phyloP scores from a whole-genome alignment of 768 basidiomycete genomes.

The Candolleomyces eurysporus region DNA sequence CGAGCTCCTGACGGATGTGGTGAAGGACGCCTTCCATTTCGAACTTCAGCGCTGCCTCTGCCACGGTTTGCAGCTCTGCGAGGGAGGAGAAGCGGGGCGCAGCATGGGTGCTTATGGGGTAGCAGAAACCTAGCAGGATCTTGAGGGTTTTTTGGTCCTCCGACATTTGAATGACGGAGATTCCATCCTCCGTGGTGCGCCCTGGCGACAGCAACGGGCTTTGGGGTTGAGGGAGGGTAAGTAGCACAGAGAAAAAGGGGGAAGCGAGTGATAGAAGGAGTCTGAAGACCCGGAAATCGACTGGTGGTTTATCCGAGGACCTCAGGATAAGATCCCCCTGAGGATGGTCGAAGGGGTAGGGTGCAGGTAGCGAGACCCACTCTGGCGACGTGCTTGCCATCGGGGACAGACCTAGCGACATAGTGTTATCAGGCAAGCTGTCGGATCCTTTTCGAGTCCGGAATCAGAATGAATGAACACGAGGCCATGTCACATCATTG shows the following conservation, averaged over 20 bases:
- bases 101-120: slow-evolving; percentile 41
- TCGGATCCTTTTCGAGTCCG: too few species aligned
- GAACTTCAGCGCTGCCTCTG: slow-evolving; percentile 48
- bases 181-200: slow-evolving; percentile 21
- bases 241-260: slow-evolving; percentile 55
- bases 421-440: too few species aligned
- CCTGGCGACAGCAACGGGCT: slow-evolving; percentile 18
- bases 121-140: slow-evolving; percentile 45
- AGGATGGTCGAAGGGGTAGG: slow-evolving; percentile 44
- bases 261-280: slow-evolving; percentile 55
- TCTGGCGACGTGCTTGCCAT: too few species aligned
- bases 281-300: slow-evolving; percentile 54
- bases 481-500: too few species aligned
- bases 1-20: slow-evolving; percentile 27
- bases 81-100: slow-evolving; percentile 32
- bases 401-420: too few species aligned
- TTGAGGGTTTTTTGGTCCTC: slow-evolving; percentile 42
- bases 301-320: slow-evolving; percentile 45
- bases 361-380: slow-evolving; percentile 1
- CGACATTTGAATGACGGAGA: slow-evolving; percentile 45
- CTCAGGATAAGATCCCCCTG: slow-evolving; percentile 54
- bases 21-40: slow-evolving; percentile 44
- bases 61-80: slow-evolving; percentile 39
- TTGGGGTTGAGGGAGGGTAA: slow-evolving; percentile 47
- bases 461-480: too few species aligned